Percentiles rank a stretch among this genome's conserved stretches.
Evolutionary conservation across 176 grass and related monocot species (phyloP).

Genomic region (Lolium rigidum): DNA sequence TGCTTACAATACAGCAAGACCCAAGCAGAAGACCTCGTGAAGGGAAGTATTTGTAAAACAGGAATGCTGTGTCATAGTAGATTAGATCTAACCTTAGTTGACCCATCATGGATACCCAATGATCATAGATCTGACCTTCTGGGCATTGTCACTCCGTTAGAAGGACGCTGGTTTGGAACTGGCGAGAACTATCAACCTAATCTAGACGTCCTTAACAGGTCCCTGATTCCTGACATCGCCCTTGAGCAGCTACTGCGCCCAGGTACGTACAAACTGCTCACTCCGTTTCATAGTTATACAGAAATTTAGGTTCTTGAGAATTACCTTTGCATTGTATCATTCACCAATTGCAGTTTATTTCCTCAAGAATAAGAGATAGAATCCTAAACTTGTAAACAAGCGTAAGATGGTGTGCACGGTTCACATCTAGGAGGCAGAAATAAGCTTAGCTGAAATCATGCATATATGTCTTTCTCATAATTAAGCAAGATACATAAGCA

Average conservation of each 20-base stretch:
- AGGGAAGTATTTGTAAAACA: not conserved
- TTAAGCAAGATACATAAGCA: not conserved
- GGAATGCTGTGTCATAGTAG: not conserved
- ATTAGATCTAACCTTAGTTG: not conserved
- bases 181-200: not conserved
- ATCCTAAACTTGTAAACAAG: not conserved
- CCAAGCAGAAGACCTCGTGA: not conserved
- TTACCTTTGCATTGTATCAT: not conserved
- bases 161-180: not conserved
- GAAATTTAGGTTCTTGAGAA: not conserved
- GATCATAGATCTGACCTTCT: not conserved
- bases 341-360: not conserved
- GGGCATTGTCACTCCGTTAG: not conserved
- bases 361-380: not conserved
- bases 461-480: not conserved
- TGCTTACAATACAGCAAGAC: not conserved
- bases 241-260: not conserved
- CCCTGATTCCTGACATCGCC: not conserved
- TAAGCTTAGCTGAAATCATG: not conserved
- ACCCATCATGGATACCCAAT: not conserved
- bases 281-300: not conserved
- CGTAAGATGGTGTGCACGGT: not conserved
- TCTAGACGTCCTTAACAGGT: not conserved
- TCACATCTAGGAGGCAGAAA: not conserved
- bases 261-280: not conserved